Conservation (phyloP, 768 basidiomycete genomes). For the Pleurotus ostreatus region DNA sequence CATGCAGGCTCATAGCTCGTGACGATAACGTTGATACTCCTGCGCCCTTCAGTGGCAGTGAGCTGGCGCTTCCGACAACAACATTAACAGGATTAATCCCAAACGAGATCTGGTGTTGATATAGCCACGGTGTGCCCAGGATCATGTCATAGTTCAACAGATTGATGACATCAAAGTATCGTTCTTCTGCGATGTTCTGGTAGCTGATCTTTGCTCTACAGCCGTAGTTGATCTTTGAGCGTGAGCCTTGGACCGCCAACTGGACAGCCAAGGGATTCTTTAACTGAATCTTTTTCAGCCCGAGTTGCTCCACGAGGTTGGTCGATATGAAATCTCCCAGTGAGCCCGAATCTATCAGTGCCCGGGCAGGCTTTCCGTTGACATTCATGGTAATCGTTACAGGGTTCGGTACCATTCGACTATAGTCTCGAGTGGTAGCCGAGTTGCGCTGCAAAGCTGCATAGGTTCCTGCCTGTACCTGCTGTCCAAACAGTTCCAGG, state of each 20-base stretch:
- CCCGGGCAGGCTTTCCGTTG: constrained; percentile 24
- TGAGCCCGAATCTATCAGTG: constrained; percentile 18
- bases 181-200: constrained; percentile 23
- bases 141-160: constrained; percentile 33
- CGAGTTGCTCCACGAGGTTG: constrained; percentile 28
- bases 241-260: too few species aligned
- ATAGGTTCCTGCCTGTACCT: neutral
- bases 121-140: constrained; percentile 28
- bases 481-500: neutral
- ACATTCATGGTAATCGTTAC: constrained; percentile 24
- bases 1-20: too few species aligned
- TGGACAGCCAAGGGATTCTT: constrained; percentile 27
- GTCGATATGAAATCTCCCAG: constrained; percentile 13
- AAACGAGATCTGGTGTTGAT: constrained; percentile 23
- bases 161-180: constrained; percentile 33
- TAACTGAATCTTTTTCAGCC: constrained; percentile 18
- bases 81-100: constrained; percentile 8
- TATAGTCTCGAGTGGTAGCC: constrained; percentile 6
- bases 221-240: constrained; percentile 13
- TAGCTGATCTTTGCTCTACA: constrained; percentile 22
- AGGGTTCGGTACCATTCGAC: constrained; percentile 21
- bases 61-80: too few species aligned
- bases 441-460: constrained; percentile 8
- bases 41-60: too few species aligned
- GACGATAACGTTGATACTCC: too few species aligned